phyloP scores from a whole-genome alignment of 139 green algal species.

The Micromonas pusilla region DNA sequence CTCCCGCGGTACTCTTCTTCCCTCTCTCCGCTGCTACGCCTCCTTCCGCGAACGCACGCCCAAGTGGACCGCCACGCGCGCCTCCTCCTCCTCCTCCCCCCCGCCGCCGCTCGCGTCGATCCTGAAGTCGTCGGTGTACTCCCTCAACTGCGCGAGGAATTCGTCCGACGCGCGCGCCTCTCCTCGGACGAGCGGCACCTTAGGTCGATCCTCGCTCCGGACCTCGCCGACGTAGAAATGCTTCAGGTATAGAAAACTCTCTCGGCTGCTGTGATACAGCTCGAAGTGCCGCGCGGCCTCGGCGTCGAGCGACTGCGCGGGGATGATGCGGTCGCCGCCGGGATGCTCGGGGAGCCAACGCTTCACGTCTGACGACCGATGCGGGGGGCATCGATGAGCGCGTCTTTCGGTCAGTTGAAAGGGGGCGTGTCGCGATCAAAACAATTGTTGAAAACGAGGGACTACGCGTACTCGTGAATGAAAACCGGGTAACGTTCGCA shows the following conservation, averaged over 20 bases:
- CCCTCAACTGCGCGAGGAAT: conserved; percentile 52
- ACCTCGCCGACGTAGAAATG: conserved; percentile 62
- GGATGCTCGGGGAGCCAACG: conserved; percentile 65
- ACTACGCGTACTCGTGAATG: no score
- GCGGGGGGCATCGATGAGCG: no score
- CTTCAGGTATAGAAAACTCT: conserved; percentile 64
- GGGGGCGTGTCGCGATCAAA: no score
- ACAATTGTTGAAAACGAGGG: no score
- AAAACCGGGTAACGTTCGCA: no score
- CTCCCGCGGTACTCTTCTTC: no score
- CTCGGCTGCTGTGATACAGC: conserved; percentile 52
- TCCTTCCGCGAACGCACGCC: neutral
- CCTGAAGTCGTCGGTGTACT: conserved; percentile 47
- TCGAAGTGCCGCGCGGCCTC: conserved; percentile 37
- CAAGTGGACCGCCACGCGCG: neutral
- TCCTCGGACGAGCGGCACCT: conserved; percentile 19
- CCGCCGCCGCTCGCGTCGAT: conserved; percentile 22
- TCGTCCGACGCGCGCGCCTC: conserved; percentile 36
- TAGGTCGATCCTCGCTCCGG: conserved; percentile 32
- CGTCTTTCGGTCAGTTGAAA: no score
- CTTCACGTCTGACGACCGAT: no score
- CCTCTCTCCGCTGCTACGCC: neutral
- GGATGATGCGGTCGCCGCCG: conserved; percentile 61
- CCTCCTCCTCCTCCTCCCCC: neutral
- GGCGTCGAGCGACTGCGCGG: conserved; percentile 53